Percentiles rank a stretch among this genome's conserved stretches.
phyloP scores from a whole-genome alignment of 306 rosid species.

The Begonia masoniana region DNA sequence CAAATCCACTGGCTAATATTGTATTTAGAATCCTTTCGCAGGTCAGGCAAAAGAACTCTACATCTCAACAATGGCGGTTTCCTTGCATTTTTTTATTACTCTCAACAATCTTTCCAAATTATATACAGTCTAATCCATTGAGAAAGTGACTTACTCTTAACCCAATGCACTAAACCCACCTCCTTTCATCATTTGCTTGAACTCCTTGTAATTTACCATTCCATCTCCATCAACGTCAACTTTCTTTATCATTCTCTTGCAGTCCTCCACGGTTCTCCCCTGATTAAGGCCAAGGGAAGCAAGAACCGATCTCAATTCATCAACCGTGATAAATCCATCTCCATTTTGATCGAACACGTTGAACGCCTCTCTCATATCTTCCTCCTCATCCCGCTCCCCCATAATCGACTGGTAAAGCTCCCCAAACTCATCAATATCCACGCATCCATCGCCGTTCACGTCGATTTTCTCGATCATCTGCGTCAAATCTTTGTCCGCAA shows the following conservation, averaged over 20 bases:
- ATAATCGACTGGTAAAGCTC: conserved; percentile 58
- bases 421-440: conserved; percentile 62
- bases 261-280: conserved; percentile 64
- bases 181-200: conserved; percentile 80
- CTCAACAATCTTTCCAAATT: no score
- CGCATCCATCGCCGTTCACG: conserved; percentile 56
- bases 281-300: conserved; percentile 65
- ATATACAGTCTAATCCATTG: no score
- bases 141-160: no score
- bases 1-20: no score
- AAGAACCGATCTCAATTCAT: conserved; percentile 59
- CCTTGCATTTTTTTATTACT: no score
- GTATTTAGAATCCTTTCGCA: no score
- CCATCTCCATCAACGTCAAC: conserved; percentile 91
- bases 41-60: no score
- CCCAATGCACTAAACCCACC: conserved; percentile 42
- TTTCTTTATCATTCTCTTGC: conserved; percentile 74
- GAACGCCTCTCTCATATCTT: conserved; percentile 80
- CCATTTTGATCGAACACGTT: conserved; percentile 76
- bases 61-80: no score
- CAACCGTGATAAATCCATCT: conserved; percentile 75
- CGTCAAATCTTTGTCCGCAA: conserved; percentile 41
- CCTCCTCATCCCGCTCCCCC: conserved; percentile 57
- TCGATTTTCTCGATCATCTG: conserved; percentile 64
- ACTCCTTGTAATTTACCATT: conserved; percentile 65